Evolutionary conservation across 2,329 filamentous ascomycete species (phyloP).

Genomic region (Fusarium sp.): DNA sequence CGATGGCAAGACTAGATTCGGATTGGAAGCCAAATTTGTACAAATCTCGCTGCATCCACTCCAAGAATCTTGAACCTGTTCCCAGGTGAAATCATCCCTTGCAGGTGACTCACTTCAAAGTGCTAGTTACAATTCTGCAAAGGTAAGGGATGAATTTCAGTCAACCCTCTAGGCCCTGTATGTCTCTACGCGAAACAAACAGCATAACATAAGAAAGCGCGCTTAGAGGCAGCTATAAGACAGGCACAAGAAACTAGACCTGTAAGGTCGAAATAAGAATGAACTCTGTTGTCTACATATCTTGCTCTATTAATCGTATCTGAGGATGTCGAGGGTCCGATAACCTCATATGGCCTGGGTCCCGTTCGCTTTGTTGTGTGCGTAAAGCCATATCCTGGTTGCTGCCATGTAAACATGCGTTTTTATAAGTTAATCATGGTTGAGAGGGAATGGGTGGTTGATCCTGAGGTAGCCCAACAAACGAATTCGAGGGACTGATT

Average conservation of each 20-base stretch:
- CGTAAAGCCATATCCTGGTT: background rate
- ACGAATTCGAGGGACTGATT: conserved; percentile 10
- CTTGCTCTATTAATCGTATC: background rate
- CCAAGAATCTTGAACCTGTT: background rate
- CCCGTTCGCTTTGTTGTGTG: background rate
- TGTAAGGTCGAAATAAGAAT: background rate
- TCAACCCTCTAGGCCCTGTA: background rate
- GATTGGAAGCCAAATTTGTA: background rate
- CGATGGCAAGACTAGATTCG: background rate
- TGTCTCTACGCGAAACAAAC: conserved; percentile 27
- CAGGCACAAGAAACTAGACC: background rate
- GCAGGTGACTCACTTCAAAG: background rate
- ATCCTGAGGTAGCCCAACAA: background rate
- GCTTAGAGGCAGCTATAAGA: background rate
- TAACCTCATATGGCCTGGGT: background rate
- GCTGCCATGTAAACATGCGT: background rate
- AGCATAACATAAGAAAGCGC: background rate
- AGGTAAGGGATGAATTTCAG: conserved; percentile 1
- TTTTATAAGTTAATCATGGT: background rate
- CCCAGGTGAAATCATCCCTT: background rate
- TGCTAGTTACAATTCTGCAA: background rate
- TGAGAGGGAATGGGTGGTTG: background rate
- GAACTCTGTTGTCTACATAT: background rate
- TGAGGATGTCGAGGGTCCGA: background rate
- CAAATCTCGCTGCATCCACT: background rate